These are phyloP conservation scores for Phlyctochytrium planicorne DNA, from an alignment of 192 early-diverging fungal genomes.

Conservation along the genomic window DNA sequence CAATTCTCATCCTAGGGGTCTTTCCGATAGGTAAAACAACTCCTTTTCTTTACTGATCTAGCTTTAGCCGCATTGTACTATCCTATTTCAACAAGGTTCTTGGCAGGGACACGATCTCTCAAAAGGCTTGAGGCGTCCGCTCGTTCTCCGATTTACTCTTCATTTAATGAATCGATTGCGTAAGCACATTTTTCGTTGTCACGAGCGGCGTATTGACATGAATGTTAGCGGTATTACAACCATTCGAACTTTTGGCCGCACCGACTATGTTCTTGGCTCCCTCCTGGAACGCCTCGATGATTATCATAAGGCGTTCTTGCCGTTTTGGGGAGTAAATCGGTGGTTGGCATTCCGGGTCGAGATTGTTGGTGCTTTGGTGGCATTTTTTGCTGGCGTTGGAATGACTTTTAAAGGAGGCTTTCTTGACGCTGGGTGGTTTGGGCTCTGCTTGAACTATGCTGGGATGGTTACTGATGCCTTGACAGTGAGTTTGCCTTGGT, in stretches of 20 bases:
- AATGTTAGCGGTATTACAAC: conserved; percentile 29
- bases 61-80: conserved; percentile 69
- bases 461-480: conserved; percentile 76
- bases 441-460: conserved; percentile 81
- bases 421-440: conserved; percentile 84
- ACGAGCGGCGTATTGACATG: background rate
- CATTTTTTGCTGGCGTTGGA: conserved; percentile 63
- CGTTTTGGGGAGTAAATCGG: conserved; percentile 82
- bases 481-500: conserved; percentile 8
- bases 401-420: conserved; percentile 17
- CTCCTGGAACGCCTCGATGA: conserved; percentile 44
- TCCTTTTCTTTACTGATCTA: conserved; percentile 59
- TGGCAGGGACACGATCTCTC: conserved; percentile 33
- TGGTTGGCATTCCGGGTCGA: conserved; percentile 67
- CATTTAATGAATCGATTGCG: conserved; percentile 28
- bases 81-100: conserved; percentile 70
- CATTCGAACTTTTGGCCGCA: conserved; percentile 38
- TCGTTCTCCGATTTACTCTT: conserved; percentile 59
- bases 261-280: conserved; percentile 4
- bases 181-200: background rate
- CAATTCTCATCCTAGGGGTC: conserved; percentile 14
- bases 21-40: conserved; percentile 40
- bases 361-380: conserved; percentile 72
- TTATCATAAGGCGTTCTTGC: conserved; percentile 86
- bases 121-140: conserved; percentile 68